Evolutionary conservation across 164 flowering plant genomes (phyloP), one percentile per base, ranked within the genome.

Genomic region (Pachysandra terminalis): DNA sequence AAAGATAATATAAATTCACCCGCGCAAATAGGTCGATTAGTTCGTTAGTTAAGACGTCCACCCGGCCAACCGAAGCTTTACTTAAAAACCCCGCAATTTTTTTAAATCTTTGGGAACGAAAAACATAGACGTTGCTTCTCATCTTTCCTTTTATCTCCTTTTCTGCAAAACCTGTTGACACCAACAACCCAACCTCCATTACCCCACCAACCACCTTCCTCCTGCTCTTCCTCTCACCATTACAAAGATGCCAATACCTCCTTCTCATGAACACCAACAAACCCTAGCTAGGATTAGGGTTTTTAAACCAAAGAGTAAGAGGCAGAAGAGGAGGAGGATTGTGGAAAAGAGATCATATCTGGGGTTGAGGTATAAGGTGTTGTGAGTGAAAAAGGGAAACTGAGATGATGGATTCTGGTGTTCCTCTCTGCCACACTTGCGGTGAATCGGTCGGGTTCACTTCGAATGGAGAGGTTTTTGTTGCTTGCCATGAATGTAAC

Each of bases 401-500:
- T 54, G 71, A 74, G 69, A 93, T 93, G 96, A 90, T 91, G 97
- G 80, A 82, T 23, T 84, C 96, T 41, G 88, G 82, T 55, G 80
- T 72, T 76, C 96, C 97, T 19, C 52, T 73, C 5, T 96, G 99
- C 80, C 75, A 77, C 69, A 76, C 86, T 54, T 96, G 99, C 61
- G 96, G 98, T 48, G 97, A 90, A 61, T 74, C 81, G 0, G 77
- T 90, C 1, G 93, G 91, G 37, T 32, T 81, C 8, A 75, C 68
- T 68, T 61, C 84, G 3, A 82, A 88, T 45, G 97, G 95, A 2
- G 89, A 86, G 76, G 74, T 81, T 35, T 92, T 96, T 69, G 83
- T 87, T 65, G 97, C 88, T 56, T 96, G 99, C 68, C 89, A 81
- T 76, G 93, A 87, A 69, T 96, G 99, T 55, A 86, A 84, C 62